Evolutionary conservation across 1,284 basidiomycete genomes (phyloP), one percentile per base, ranked within the genome.

Genomic region (Hemileia vastatrix): DNA sequence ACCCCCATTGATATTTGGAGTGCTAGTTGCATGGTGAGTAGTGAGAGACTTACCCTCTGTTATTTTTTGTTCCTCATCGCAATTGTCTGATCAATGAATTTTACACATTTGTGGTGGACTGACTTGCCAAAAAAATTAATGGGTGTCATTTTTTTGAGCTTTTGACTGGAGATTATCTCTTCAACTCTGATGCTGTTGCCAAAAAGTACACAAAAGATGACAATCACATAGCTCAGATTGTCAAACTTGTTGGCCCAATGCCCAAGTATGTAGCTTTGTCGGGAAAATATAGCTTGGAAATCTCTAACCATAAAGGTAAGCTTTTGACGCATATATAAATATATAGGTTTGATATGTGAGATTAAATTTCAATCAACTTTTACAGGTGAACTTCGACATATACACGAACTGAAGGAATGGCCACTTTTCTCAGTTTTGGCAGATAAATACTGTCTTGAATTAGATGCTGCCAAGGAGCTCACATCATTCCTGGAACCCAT

Each of bases 151-250:
- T 86, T 48, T 91, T 92, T 70, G 90, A 92, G 76, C 80, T 91
- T 57, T 78, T 91, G 62, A 90, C 88, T 4, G 87, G 87, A 32
- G 88, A 91, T 75, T 90, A 87, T 72, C 82, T 91, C 33, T 92
- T 91, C 73, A 89, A 91, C 72, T 91, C 90, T 27, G 89, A 90
- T 67, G 86, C 86, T 11, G 86, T 87, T 65, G 77, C 80, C 51
- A 80, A 82, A 65, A n/a, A n/a, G n/a, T 93, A 91, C 76, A 86
- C 84, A 79, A 95, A 96, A 78, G 95, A 98, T 77, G 94, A 98
- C 77, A 94, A 98, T 75, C 94, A 98, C 74, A 90, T 98, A 64
- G 94, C 95, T 3, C 94, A 98, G 79, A 90, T 98, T 71, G 91
- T 97, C 77, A 94, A 98, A 78, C 82, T 98, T 15, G 80, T 97